Evolutionary conservation across 495 filamentous ascomycete species (phyloP).

Genomic region (Lindgomyces ingoldianus): DNA sequence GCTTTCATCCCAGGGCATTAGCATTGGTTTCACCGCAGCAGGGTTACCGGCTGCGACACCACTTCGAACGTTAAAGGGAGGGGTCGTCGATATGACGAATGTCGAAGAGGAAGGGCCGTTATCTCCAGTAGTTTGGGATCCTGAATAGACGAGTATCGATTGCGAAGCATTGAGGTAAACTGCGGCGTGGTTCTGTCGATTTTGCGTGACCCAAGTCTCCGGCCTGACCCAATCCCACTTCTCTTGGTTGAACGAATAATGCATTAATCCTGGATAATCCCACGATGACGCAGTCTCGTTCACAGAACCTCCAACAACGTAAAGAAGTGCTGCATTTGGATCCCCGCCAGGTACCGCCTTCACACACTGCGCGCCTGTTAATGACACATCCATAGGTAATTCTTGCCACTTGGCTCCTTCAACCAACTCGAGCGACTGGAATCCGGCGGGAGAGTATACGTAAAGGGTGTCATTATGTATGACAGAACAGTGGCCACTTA

Average conservation of each 20-base stretch:
- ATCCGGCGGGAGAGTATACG: constrained; percentile 72
- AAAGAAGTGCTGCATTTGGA: constrained; percentile 63
- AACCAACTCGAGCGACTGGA: constrained; percentile 70
- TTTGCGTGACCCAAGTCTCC: constrained; percentile 57
- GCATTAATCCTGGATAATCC: constrained; percentile 77
- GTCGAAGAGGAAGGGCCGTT: constrained; percentile 63
- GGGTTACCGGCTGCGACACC: constrained; percentile 57
- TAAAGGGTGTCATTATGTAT: constrained; percentile 84
- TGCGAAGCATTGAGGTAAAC: constrained; percentile 70
- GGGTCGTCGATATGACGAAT: constrained; percentile 65
- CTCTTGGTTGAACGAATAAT: constrained; percentile 72
- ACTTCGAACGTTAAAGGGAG: constrained; percentile 58
- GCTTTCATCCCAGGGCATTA: constrained; percentile 73
- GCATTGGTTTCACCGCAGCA: constrained; percentile 65
- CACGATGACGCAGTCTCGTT: constrained; percentile 51
- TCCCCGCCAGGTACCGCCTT: constrained; percentile 58
- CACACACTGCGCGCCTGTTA: constrained; percentile 77
- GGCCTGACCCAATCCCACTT: constrained; percentile 72
- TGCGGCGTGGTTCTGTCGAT: constrained; percentile 73
- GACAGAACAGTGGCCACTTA: constrained; percentile 78
- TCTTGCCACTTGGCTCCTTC: constrained; percentile 70
- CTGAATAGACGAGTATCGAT: constrained; percentile 80
- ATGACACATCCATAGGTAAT: constrained; percentile 63
- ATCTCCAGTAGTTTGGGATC: constrained; percentile 53
- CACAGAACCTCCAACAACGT: constrained; percentile 75